A percentile compares a stretch with the other conserved stretches of the same genome.
phyloP scores from a whole-genome alignment of 352 stramenopile species.

The Globisporangium cystogenes region DNA sequence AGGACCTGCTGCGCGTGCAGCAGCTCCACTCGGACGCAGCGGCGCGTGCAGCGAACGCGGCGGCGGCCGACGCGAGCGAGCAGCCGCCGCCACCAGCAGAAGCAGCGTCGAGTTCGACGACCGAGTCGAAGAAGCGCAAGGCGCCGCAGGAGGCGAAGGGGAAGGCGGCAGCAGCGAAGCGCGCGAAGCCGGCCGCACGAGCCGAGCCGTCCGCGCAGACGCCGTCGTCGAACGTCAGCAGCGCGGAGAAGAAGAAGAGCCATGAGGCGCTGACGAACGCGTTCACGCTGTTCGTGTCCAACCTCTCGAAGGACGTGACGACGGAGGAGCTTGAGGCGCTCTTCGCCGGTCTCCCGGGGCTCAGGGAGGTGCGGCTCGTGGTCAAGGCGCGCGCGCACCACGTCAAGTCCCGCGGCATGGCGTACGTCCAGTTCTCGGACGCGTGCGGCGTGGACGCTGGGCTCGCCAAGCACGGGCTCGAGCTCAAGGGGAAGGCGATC shows the following conservation, averaged over 20 bases:
- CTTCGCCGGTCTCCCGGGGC: slow-evolving; percentile 35
- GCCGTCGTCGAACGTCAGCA: not conserved
- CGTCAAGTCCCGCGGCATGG: slow-evolving; percentile 66
- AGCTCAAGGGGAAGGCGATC: slow-evolving; percentile 20
- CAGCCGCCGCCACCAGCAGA: not conserved
- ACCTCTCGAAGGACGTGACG: slow-evolving; percentile 51
- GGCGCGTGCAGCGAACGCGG: slow-evolving; percentile 7
- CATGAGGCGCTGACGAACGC: slow-evolving; percentile 47
- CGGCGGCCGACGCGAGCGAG: not conserved
- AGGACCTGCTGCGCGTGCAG: slow-evolving; percentile 24
- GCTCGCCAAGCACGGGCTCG: slow-evolving; percentile 7
- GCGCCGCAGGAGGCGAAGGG: too few relatives aligned
- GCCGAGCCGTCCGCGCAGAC: not conserved
- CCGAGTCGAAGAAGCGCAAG: slow-evolving; percentile 18
- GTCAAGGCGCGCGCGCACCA: slow-evolving; percentile 54
- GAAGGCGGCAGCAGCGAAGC: slow-evolving; percentile 17
- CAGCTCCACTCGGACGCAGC: slow-evolving; percentile 20
- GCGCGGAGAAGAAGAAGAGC: slow-evolving; percentile 22
- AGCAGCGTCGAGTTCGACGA: too few relatives aligned
- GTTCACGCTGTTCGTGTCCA: slow-evolving; percentile 65
- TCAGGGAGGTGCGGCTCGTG: slow-evolving; percentile 60
- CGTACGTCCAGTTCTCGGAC: slow-evolving; percentile 61
- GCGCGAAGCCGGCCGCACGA: slow-evolving; percentile 10
- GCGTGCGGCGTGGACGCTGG: slow-evolving; percentile 33
- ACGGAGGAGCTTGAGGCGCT: slow-evolving; percentile 44